phyloP scores from a whole-genome alignment of 75 land plant species.

The Sequoia sempervirens region DNA sequence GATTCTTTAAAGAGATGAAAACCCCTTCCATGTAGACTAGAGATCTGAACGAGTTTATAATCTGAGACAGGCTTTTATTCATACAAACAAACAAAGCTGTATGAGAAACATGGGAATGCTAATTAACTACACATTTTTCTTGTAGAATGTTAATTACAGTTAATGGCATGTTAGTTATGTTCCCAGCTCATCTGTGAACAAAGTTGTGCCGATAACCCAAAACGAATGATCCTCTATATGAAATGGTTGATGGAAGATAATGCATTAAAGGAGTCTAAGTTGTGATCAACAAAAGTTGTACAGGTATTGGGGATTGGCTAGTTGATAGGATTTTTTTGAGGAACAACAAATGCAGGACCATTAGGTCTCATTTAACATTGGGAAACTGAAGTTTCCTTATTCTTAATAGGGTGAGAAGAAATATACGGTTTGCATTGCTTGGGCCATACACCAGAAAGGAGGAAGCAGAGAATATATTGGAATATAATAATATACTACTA shows the following conservation, averaged over 20 bases:
- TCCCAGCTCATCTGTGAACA: neutral
- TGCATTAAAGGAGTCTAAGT: neutral
- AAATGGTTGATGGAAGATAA: neutral
- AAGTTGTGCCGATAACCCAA: neutral
- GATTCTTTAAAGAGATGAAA: too few species aligned
- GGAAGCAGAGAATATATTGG: neutral
- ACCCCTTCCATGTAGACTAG: neutral
- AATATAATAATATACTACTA: too few species aligned
- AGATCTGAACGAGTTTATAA: neutral
- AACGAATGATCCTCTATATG: neutral
- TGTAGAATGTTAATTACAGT: too few species aligned
- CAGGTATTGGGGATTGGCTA: neutral
- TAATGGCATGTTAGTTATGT: neutral
- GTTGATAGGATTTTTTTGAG: neutral
- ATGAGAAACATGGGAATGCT: too few species aligned
- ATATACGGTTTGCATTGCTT: neutral
- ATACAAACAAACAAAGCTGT: too few species aligned
- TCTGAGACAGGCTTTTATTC: neutral
- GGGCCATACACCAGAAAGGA: neutral
- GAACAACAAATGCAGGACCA: neutral
- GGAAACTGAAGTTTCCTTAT: too few species aligned
- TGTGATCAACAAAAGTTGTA: neutral
- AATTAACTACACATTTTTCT: too few species aligned
- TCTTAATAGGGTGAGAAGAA: too few species aligned
- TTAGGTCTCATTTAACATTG: too few species aligned